phyloP scores from a whole-genome alignment of 371 early-diverging fungal species.

The Mucor piriformis region DNA sequence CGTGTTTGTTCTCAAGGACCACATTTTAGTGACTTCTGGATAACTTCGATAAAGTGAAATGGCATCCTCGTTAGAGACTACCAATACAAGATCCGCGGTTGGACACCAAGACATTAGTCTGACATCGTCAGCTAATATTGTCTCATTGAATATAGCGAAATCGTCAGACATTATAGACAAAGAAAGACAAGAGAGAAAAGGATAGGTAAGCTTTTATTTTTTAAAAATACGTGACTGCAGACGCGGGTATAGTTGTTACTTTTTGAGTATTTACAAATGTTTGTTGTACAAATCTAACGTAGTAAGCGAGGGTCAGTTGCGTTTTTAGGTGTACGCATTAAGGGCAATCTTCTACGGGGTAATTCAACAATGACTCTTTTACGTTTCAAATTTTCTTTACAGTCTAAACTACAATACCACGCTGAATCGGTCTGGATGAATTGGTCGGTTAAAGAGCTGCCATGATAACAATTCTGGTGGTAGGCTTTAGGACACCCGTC shows the following conservation, averaged over 20 bases:
- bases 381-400: slow-evolving; percentile 64
- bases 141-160: slow-evolving; percentile 1
- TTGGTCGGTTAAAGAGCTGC: slow-evolving; percentile 48
- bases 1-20: slow-evolving; percentile 6
- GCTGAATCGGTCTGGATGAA: slow-evolving; percentile 45
- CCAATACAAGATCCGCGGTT: slow-evolving; percentile 23
- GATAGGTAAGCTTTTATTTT: background rate
- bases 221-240: slow-evolving; percentile 3
- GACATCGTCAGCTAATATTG: slow-evolving; percentile 9
- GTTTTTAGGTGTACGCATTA: slow-evolving; percentile 60
- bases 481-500: slow-evolving; percentile 86
- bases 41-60: slow-evolving; percentile 16
- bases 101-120: slow-evolving; percentile 28
- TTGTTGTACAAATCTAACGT: background rate
- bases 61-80: slow-evolving; percentile 12
- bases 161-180: background rate
- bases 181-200: background rate
- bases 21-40: slow-evolving; percentile 4
- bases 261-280: background rate
- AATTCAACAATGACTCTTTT: slow-evolving; percentile 66
- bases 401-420: slow-evolving; percentile 78
- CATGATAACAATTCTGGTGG: slow-evolving; percentile 60
- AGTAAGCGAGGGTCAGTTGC: background rate
- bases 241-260: background rate
- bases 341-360: slow-evolving; percentile 65